A percentile compares a stretch with the other conserved stretches of the same genome.
Evolutionary conservation across 352 stramenopile species (phyloP).

Genomic region (Globisporangium nunn): DNA sequence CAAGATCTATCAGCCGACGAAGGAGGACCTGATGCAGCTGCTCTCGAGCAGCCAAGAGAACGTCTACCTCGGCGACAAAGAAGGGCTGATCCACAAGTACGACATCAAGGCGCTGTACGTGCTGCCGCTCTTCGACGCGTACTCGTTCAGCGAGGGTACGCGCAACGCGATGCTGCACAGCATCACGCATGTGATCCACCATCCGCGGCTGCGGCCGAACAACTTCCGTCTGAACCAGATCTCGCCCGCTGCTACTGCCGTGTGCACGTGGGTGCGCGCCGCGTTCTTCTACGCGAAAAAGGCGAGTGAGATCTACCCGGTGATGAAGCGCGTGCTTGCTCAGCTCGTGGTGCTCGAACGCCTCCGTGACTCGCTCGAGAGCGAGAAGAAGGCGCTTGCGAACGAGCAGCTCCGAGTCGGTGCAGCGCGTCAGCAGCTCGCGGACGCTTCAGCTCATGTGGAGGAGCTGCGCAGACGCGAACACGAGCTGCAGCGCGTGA

Average conservation of each 20-base stretch:
- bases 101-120: slow-evolving; percentile 72
- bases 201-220: slow-evolving; percentile 52
- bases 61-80: slow-evolving; percentile 66
- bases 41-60: slow-evolving; percentile 79
- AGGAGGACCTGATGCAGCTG: slow-evolving; percentile 56
- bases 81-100: slow-evolving; percentile 77
- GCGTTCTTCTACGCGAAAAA: slow-evolving; percentile 65
- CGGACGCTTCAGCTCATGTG: neutral
- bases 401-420: slow-evolving; percentile 16
- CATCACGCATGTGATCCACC: slow-evolving; percentile 65
- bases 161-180: slow-evolving; percentile 48
- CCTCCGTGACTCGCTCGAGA: slow-evolving; percentile 26
- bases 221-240: slow-evolving; percentile 57
- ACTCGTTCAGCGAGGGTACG: slow-evolving; percentile 69
- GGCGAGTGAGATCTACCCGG: slow-evolving; percentile 58
- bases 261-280: slow-evolving; percentile 66
- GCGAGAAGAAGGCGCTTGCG: slow-evolving; percentile 18
- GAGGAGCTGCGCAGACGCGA: slow-evolving; percentile 15
- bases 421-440: slow-evolving; percentile 13
- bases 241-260: slow-evolving; percentile 51
- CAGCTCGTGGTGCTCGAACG: slow-evolving; percentile 53
- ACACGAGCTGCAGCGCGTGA: slow-evolving; percentile 36
- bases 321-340: slow-evolving; percentile 41
- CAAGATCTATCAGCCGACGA: slow-evolving; percentile 32
- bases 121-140: slow-evolving; percentile 71